Percentiles rank a stretch among this genome's conserved stretches.
Conservation (phyloP, 768 basidiomycete genomes). For the Mycena kentingensis region DNA sequence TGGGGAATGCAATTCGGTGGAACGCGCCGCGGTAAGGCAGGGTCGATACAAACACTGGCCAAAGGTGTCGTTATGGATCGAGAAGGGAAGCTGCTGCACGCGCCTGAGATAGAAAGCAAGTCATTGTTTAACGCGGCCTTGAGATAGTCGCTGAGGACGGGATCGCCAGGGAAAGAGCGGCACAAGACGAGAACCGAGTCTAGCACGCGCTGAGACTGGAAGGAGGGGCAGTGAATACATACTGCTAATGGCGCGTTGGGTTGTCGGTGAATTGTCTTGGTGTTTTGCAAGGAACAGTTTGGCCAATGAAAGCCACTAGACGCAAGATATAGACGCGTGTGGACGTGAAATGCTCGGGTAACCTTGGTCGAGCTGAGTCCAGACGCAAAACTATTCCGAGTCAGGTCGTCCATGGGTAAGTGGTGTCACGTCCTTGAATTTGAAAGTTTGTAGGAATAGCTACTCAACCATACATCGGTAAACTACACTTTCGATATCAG, state of each 20-base stretch:
- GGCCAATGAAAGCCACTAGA: constrained; percentile 69
- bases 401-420: constrained; percentile 62
- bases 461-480: background rate
- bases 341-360: constrained; percentile 23
- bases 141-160: constrained; percentile 66
- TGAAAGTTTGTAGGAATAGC: too few species aligned
- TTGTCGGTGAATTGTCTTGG: constrained; percentile 38
- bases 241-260: constrained; percentile 68
- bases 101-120: constrained; percentile 56
- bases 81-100: too few species aligned
- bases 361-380: constrained; percentile 69
- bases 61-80: too few species aligned
- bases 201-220: constrained; percentile 29
- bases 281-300: constrained; percentile 61
- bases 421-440: too few species aligned
- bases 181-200: constrained; percentile 73
- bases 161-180: constrained; percentile 69
- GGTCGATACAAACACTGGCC: background rate
- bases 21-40: constrained; percentile 24
- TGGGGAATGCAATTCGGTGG: constrained; percentile 61
- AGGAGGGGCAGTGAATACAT: constrained; percentile 26
- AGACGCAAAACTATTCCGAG: constrained; percentile 73
- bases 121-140: constrained; percentile 57
- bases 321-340: constrained; percentile 6
- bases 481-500: constrained; percentile 85